These are phyloP conservation scores for Grammothele lineata DNA, from an alignment of 768 basidiomycete species.

Conservation along the genomic window DNA sequence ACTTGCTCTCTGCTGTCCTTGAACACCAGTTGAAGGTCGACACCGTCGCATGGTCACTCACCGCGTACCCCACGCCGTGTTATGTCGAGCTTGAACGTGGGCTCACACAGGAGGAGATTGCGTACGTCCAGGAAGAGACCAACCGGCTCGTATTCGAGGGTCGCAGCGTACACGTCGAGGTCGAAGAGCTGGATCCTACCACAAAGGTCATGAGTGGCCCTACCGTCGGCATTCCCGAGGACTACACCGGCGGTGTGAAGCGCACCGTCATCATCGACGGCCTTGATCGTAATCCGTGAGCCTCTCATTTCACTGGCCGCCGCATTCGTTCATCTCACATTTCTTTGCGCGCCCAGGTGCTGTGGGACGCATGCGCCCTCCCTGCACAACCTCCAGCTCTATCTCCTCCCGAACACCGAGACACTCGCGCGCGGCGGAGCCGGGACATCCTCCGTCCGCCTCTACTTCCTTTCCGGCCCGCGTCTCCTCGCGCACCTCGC, in stretches of 20 bases:
- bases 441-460: slow-evolving; percentile 57
- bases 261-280: slow-evolving; percentile 82
- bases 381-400: slow-evolving; percentile 67
- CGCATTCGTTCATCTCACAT: not conserved
- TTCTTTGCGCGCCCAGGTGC: slow-evolving; percentile 42
- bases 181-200: slow-evolving; percentile 54
- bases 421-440: slow-evolving; percentile 48
- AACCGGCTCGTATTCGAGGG: slow-evolving; percentile 71
- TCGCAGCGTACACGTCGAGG: slow-evolving; percentile 65
- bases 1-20: slow-evolving; percentile 76
- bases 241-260: slow-evolving; percentile 74
- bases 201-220: slow-evolving; percentile 42
- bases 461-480: slow-evolving; percentile 82
- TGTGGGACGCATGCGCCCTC: slow-evolving; percentile 83
- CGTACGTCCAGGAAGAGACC: slow-evolving; percentile 53
- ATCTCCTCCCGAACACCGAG: slow-evolving; percentile 68
- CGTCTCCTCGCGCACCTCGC: slow-evolving; percentile 64
- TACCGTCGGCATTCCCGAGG: slow-evolving; percentile 54
- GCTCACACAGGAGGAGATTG: slow-evolving; percentile 61
- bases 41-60: slow-evolving; percentile 82
- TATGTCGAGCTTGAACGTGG: slow-evolving; percentile 76
- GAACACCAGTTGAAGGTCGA: slow-evolving; percentile 59
- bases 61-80: slow-evolving; percentile 58
- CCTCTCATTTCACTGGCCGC: slow-evolving; percentile 4
- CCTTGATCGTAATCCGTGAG: slow-evolving; percentile 76